Base-by-base conservation (phyloP, 768 basidiomycete species). In the Sarcodon aspratus region DNA sequence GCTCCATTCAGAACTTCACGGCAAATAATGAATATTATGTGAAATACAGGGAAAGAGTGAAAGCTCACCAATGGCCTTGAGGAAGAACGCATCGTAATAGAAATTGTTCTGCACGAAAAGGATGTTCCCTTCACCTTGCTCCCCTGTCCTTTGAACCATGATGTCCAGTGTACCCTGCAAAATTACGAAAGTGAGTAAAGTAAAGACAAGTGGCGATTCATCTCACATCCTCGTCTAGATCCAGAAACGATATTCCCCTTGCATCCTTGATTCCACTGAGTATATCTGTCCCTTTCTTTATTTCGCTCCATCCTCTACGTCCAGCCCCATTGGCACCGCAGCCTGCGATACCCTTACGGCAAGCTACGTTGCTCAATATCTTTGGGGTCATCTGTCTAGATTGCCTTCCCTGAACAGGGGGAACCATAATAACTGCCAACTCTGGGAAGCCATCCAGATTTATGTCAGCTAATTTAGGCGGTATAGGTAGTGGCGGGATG, bases 71-170 rank as follows among this genome's bases (percentile, higher is more conserved):
- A 93, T 87, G 2, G 96, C 91, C 61, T 97, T 97, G 47, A 98
- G 72, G 77, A 98, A 99, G 71, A 99, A 99, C 0, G 96, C 95
- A 55, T 99, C 96, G 60, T 93, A 93, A 59, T 95, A 98, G 59
- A 94, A 89, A 63, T 97, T 98, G 60, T 99, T 99, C 66, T 95
- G 92, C 44, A 99, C 70, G 59, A 99, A 95, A 5, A 79, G 59
- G 13, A 89, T 66, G 36, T 74, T 78, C 11, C 84, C 83, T 40
- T 66, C 68, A 2, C 76, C 75, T 46, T 80, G 78, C 4, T 68
- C 66, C 1, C 91, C 92, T 0, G 81, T 79, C 37, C 96, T 69
- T 59, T 95, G 93, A 0, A 98, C 74, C 63, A 96, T 72, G n/a
- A 99, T 78, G 64, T 99, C 96, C 33, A 98, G 68, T 1, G 81